phyloP scores from a whole-genome alignment of 2,329 filamentous ascomycete genomes.

The Paraconiothyrium sp. region DNA sequence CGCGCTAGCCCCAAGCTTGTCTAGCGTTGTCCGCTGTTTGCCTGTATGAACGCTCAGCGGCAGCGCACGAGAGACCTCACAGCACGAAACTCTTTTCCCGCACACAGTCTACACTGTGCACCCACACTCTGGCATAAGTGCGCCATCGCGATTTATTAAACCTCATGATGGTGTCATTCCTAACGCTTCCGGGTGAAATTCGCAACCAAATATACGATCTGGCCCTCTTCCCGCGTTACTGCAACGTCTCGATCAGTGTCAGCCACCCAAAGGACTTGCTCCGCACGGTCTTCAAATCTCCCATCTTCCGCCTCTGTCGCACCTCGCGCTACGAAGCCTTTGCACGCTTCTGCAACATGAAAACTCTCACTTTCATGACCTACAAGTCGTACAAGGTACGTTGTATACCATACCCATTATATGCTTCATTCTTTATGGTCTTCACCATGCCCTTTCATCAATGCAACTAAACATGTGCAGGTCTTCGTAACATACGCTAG shows the following conservation, averaged over 20 bases:
- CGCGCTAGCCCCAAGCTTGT: not conserved
- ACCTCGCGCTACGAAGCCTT: slow-evolving; percentile 34
- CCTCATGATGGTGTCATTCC: slow-evolving; percentile 17
- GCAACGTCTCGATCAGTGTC: slow-evolving; percentile 15
- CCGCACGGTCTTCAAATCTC: slow-evolving; percentile 18
- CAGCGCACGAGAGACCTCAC: not conserved
- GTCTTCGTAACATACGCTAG: slow-evolving; percentile 23
- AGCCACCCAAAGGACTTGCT: slow-evolving; percentile 21
- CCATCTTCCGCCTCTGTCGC: slow-evolving; percentile 31
- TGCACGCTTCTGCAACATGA: slow-evolving; percentile 29
- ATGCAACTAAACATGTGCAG: slow-evolving; percentile 12
- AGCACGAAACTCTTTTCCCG: not conserved
- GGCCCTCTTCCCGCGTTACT: slow-evolving; percentile 22
- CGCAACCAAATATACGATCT: slow-evolving; percentile 34
- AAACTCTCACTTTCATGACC: slow-evolving; percentile 21
- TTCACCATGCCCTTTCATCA: slow-evolving; percentile 1
- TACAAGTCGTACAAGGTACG: not conserved
- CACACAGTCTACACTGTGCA: not conserved
- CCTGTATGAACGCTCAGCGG: not conserved
- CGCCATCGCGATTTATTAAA: not conserved
- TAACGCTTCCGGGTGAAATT: slow-evolving; percentile 34
- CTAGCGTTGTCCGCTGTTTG: not conserved
- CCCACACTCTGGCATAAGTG: not conserved
- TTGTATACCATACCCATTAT: not conserved
- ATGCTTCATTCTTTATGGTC: too few relatives aligned